phyloP scores from a whole-genome alignment of 257 asterid genomes.

The Nicotiana attenuata region DNA sequence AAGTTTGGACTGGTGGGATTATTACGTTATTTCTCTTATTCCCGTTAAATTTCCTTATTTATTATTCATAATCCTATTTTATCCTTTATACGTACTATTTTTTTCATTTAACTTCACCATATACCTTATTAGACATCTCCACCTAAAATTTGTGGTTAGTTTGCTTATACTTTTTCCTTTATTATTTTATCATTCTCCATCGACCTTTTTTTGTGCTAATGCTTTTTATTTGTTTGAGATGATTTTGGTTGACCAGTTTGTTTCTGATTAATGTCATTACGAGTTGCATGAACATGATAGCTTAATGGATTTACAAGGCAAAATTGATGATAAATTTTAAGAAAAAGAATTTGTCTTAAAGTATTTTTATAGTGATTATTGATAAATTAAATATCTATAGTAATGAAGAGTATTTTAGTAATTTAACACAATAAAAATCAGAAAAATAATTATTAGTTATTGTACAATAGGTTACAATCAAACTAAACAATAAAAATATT shows the following conservation, averaged over 20 bases:
- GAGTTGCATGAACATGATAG: not conserved
- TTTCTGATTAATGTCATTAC: not conserved
- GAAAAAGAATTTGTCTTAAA: too few relatives aligned
- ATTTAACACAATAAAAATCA: not conserved
- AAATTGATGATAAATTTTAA: too few relatives aligned
- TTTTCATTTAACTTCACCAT: not conserved
- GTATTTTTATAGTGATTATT: too few relatives aligned
- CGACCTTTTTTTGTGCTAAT: not conserved
- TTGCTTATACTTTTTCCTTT: not conserved
- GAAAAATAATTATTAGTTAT: not conserved
- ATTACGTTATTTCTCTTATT: not conserved
- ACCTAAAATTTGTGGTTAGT: not conserved
- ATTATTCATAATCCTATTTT: not conserved
- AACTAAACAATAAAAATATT: not conserved
- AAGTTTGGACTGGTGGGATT: not conserved
- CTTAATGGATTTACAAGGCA: not conserved
- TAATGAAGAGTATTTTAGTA: not conserved
- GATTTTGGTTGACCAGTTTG: not conserved
- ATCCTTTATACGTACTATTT: too few relatives aligned
- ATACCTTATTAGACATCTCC: not conserved
- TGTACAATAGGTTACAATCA: not conserved
- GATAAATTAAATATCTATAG: too few relatives aligned
- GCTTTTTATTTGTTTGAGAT: too few relatives aligned
- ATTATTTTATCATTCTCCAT: not conserved
- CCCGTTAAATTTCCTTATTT: not conserved